Evolutionary conservation across 2,329 filamentous ascomycete genomes (phyloP), one percentile per base, ranked within the genome.

Genomic region (Huntiella savannae): DNA sequence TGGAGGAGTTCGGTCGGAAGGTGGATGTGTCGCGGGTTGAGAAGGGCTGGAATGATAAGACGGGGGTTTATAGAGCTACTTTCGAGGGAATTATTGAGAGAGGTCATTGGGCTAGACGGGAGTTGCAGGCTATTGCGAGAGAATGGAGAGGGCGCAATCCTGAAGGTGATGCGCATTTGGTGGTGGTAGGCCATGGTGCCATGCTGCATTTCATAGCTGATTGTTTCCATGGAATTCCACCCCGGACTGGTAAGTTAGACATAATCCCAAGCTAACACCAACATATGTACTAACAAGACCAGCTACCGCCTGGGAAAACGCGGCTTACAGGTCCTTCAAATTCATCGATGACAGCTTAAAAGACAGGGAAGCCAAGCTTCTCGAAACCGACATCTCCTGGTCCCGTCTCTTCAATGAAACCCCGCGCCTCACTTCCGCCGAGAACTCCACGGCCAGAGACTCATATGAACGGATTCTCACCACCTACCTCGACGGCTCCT

Each of bases 191-290:
- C 3, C 86, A 93, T 55, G 86, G 86, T 1, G 82, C 81, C 1
- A 82, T 87, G 54, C 58, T 93, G 55, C 86, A 94, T 59, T 92
- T 84, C 55, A 63, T 94, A 52, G 91, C 83, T 0, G 74, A 86
- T 53, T 85, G 93, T 55, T 92, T 78, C 75, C 67, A 75, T 46
- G 80, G 76, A 37, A 69, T 71, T 17, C 58, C 62, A 54, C 54
- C 65, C 3, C 54, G 55, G 0, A 52, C 50, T 49, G 63, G 67
- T 69, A 59, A 47, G 65, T 57, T 28, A 6, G 39, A n/a, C 11
- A 10, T 34, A 13, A 11, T 11, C n/a, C 22, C 8, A 11, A 33
- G 16, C 39, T 43, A 40, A 43, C 16, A 4, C 17, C 11, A 13
- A 22, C n/a, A 34, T 22, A 13, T 19, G 13, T 42, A 32, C n/a